Evolutionary conservation across 2,329 filamentous ascomycete species (phyloP), one percentile per base, ranked within the genome.

Genomic region (Fusarium nelsonii): DNA sequence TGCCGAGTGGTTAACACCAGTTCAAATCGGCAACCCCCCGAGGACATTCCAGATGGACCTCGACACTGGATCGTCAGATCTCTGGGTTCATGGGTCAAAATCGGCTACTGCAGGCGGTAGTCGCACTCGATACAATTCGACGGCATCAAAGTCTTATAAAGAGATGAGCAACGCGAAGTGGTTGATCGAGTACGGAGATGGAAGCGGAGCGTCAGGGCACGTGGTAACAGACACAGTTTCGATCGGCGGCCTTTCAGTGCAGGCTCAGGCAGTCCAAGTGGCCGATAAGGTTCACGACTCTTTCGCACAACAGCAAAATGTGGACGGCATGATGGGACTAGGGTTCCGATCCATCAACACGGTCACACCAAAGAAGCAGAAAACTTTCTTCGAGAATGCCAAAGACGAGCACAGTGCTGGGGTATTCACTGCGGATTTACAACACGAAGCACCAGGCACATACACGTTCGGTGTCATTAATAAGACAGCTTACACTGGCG

Each of bases 381-480:
- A 78, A 49, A 84, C 82, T 0, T 84, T 84, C 51, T 81, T 81
- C 40, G 80, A 78, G 33, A 81, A 74, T n/a, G 73, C 73, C 15
- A 59, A 58, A 34, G 44, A 55, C 0, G 43, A 58, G 12, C 69
- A 78, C 23, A 58, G 63, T 4, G 23, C 59, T 14, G 56, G 65
- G 3, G 80, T 94, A 23, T 91, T 94, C 78, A 92, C 91, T 0
- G 91, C 90, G 15, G 86, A 91, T 63, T 83, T 95, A 36, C 86
- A 87, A 70, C 84, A 86, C 65, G 82, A 76, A 20, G 67, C 72
- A 3, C 65, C 76, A 4, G 91, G 92, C 36, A 84, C 86, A 44
- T 94, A 93, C 80, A 90, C 92, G 73, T 94, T 94, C 75, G 92
- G 92, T 63, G 84, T 80, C 68, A 89, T 94, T 73, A 90, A 94